These are phyloP conservation scores for Fusarium succisae DNA, from an alignment of 2,329 filamentous ascomycete genomes.

Conservation along the genomic window DNA sequence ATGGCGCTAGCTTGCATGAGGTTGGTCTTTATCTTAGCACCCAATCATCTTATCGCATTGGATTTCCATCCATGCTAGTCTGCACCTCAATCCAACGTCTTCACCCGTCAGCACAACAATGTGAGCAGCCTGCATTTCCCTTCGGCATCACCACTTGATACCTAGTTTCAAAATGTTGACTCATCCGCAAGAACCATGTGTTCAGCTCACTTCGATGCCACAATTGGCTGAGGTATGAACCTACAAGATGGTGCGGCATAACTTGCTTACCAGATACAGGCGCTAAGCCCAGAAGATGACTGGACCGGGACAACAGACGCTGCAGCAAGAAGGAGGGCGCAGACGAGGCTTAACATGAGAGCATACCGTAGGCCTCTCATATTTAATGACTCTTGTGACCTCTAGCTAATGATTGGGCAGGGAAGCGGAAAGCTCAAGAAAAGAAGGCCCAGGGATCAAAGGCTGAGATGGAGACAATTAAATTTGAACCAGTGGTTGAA, in stretches of 20 bases:
- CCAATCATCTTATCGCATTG: background rate
- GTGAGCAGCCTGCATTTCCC: constrained; percentile 40
- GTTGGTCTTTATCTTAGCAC: no score
- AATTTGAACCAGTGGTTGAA: background rate
- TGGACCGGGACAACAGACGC: constrained; percentile 57
- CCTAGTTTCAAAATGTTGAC: background rate
- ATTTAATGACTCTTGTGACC: rapidly evolving
- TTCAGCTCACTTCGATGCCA: constrained; percentile 14
- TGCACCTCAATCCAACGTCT: constrained; percentile 3
- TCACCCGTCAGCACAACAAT: background rate
- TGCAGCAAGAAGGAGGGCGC: constrained; percentile 51
- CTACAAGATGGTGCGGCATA: rapidly evolving
- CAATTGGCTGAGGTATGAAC: constrained; percentile 16
- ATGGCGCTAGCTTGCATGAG: background rate
- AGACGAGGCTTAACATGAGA: constrained; percentile 57
- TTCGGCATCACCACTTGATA: background rate
- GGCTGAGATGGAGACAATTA: background rate
- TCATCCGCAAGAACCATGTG: background rate
- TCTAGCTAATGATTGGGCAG: background rate
- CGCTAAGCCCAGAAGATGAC: constrained; percentile 52
- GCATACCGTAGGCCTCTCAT: constrained; percentile 44
- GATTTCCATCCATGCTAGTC: background rate
- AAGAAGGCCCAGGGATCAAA: background rate
- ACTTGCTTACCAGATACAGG: constrained; percentile 42
- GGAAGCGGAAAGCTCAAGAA: constrained; percentile 13